phyloP scores from a whole-genome alignment of 768 basidiomycete species.

The Saitozyma podzolica region DNA sequence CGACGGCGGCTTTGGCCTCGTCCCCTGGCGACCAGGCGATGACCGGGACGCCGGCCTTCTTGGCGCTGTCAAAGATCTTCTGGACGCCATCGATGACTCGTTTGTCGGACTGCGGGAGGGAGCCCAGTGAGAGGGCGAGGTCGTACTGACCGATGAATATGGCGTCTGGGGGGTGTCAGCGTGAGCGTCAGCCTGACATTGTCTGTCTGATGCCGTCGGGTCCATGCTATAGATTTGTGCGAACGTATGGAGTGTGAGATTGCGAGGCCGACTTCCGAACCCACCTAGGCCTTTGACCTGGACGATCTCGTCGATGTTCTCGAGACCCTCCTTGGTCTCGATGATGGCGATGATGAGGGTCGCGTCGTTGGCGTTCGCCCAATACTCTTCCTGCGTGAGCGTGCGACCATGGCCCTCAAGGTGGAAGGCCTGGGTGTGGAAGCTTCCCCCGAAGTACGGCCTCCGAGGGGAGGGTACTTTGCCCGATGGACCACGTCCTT shows the following conservation, averaged over 20 bases:
- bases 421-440: conserved; percentile 17
- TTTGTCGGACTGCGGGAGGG: conserved; percentile 13
- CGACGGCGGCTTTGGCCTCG: conserved; percentile 10
- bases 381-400: conserved; percentile 18
- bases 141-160: conserved; percentile 22
- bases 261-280: background rate
- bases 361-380: conserved; percentile 10
- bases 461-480: conserved; percentile 16
- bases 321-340: conserved; percentile 19
- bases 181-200: background rate
- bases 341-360: conserved; percentile 17
- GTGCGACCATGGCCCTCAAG: conserved; percentile 8
- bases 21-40: conserved; percentile 17
- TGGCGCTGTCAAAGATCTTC: conserved; percentile 12
- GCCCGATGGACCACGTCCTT: conserved; percentile 17
- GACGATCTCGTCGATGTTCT: conserved; percentile 20
- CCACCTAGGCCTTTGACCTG: conserved; percentile 14
- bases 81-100: conserved; percentile 14
- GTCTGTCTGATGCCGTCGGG: too few species aligned
- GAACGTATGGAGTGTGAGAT: too few species aligned
- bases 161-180: conserved; percentile 8
- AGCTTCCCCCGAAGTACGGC: conserved; percentile 11
- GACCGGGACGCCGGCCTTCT: conserved; percentile 12
- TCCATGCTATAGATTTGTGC: too few species aligned
- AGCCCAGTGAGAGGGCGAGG: conserved; percentile 14